Base-by-base conservation (phyloP, 345 rosid species). In the Brassica cretica region DNA sequence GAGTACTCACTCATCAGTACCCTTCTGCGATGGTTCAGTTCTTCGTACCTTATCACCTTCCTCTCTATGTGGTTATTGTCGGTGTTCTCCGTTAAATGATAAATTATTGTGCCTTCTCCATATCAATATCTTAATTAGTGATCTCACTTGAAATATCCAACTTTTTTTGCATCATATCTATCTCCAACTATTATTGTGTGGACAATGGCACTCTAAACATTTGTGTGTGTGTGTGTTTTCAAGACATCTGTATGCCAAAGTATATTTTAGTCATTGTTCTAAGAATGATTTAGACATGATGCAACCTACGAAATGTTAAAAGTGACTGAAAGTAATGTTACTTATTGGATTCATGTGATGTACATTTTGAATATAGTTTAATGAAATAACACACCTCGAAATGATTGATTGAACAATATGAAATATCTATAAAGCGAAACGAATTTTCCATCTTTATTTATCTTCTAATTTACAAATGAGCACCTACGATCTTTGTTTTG, bases 301-400 rank as follows among this genome's bases (percentile, higher is more conserved):
- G 64, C 11, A 71, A 72, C 67, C 30, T 59, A 44, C 30, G 73
- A 19, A 30, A 66, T 4, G 30, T 15, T 66, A 59, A 72, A 78
- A 66, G 73, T 59, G 1, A 78, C n/a, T 72, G 73, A 78, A 78
- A 72, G 68, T 72, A 58, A 78, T 78, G 77, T 78, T 65, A n/a
- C 51, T 51, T 24, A 53, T 6, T 58, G 19, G 66, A 21, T 41
- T 44, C 21, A 67, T 73, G 44, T 59, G 8, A 60, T n/a, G 74
- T 58, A 19, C 55, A 6, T 72, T 72, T 60, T 61, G 2, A 41
- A 70, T 49, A 19, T 46, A 30, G 33, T 60, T 75, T 60, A 41
- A 15, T 25, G 27, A 37, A 60, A 60, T 8, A 64, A 64, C 44
- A 70, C 24, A 35, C 2, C n/a, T 51, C 10, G 64, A 63, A 35